A percentile compares a stretch with the other conserved stretches of the same genome.
These are phyloP conservation scores for Coffea eugenioides DNA, from an alignment of 257 asterid species.

Conservation along the genomic window DNA sequence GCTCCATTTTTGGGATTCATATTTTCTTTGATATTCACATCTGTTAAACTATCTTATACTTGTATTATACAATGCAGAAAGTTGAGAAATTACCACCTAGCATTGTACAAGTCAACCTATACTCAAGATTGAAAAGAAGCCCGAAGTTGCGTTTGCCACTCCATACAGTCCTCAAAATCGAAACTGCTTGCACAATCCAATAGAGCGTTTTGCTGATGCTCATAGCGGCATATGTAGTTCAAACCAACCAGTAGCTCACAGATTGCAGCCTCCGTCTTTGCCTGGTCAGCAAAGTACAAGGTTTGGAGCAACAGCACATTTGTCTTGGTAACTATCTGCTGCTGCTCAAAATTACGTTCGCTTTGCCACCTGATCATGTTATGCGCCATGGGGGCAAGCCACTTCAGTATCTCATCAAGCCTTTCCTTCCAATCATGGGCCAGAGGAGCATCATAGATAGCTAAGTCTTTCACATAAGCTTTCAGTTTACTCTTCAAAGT, in stretches of 20 bases:
- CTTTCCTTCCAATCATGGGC: conserved; percentile 88
- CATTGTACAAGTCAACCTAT: conserved; percentile 1
- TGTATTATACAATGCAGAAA: conserved; percentile 24
- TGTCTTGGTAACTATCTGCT: conserved; percentile 67
- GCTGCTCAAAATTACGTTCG: conserved; percentile 86
- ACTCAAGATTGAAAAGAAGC: conserved; percentile 45
- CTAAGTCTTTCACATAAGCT: conserved; percentile 56
- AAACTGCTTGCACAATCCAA: conserved; percentile 92
- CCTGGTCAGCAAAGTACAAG: conserved; percentile 72
- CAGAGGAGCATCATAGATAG: conserved; percentile 76
- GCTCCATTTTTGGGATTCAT: conserved; percentile 16
- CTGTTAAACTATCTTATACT: conserved; percentile 21
- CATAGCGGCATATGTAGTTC: conserved; percentile 83
- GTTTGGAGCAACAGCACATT: conserved; percentile 86
- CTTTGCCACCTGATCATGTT: conserved; percentile 96
- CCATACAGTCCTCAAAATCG: conserved; percentile 71
- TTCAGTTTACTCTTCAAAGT: conserved; percentile 52
- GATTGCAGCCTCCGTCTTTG: conserved; percentile 66
- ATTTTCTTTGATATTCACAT: conserved; percentile 37
- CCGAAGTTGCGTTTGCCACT: conserved; percentile 59
- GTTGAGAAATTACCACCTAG: conserved; percentile 9
- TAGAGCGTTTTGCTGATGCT: conserved; percentile 85
- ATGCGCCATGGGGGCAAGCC: conserved; percentile 87
- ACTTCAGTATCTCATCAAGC: conserved; percentile 51
- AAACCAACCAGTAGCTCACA: conserved; percentile 79